A percentile compares a stretch with the other conserved stretches of the same genome.
These are phyloP conservation scores for Neurospora pannonica DNA, from an alignment of 495 filamentous ascomycete genomes.

Conservation along the genomic window DNA sequence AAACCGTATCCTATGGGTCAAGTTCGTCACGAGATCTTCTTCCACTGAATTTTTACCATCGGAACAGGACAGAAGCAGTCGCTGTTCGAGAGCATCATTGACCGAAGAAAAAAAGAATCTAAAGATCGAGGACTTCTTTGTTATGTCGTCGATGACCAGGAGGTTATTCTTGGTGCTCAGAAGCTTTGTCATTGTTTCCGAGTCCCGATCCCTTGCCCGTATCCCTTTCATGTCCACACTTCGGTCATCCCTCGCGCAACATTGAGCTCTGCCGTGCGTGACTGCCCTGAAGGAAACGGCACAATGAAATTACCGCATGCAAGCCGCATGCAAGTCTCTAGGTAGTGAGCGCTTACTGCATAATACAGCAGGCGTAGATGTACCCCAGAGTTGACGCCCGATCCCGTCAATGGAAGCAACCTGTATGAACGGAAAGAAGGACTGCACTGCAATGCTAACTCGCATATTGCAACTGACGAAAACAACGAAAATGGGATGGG, in stretches of 20 bases:
- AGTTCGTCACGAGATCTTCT: background rate
- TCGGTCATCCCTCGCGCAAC: background rate
- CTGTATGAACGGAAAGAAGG: background rate
- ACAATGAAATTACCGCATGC: background rate
- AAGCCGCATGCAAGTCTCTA: background rate
- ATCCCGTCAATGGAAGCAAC: background rate
- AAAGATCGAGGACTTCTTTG: background rate
- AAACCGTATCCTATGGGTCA: background rate
- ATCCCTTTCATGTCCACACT: background rate
- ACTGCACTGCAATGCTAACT: background rate
- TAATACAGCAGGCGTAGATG: background rate
- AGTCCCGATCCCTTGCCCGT: background rate
- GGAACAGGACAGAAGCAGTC: background rate
- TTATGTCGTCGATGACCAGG: background rate
- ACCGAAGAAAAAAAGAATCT: background rate
- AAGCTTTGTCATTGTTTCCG: background rate
- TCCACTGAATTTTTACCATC: background rate
- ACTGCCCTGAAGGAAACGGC: background rate
- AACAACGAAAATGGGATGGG: background rate
- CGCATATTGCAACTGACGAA: background rate
- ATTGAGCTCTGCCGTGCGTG: background rate
- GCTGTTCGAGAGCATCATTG: background rate
- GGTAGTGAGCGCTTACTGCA: background rate
- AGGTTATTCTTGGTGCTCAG: background rate
- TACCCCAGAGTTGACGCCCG: background rate